These are phyloP conservation scores for Heterobasidion occidentale DNA, from an alignment of 1,284 basidiomycete genomes.

Conservation along the genomic window DNA sequence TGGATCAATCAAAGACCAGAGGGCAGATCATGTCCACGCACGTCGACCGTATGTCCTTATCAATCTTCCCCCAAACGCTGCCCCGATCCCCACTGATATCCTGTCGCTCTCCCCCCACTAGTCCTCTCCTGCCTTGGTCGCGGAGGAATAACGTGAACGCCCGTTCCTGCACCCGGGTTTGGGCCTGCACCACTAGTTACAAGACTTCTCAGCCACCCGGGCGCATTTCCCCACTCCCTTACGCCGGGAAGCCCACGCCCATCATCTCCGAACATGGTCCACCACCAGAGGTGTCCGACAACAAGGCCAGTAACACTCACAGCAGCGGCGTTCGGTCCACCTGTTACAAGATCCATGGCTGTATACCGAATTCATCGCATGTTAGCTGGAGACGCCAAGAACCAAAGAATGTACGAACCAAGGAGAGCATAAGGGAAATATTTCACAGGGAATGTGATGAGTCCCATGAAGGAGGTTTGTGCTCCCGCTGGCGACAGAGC, in stretches of 20 bases:
- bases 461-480: constrained; percentile 67
- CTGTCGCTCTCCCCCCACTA: constrained; percentile 12
- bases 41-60: neutral
- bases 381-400: too few species aligned
- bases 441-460: constrained; percentile 59
- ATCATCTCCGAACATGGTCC: constrained; percentile 21
- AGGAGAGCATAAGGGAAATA: constrained; percentile 77
- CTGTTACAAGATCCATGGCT: constrained; percentile 58
- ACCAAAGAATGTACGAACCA: constrained; percentile 13
- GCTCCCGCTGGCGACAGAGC: constrained; percentile 57
- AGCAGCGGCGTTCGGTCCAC: constrained; percentile 52
- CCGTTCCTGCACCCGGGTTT: constrained; percentile 17
- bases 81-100: constrained; percentile 35
- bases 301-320: constrained; percentile 61
- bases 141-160: constrained; percentile 24
- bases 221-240: constrained; percentile 36
- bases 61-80: constrained; percentile 25
- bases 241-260: constrained; percentile 24
- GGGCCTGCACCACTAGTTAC: constrained; percentile 22
- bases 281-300: constrained; percentile 77
- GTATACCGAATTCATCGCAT: too few species aligned
- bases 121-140: constrained; percentile 13
- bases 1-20: too few species aligned
- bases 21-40: neutral
- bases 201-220: constrained; percentile 27